Evolutionary conservation across 163 green algal species (phyloP).

Genomic region (Volvox carteri): DNA sequence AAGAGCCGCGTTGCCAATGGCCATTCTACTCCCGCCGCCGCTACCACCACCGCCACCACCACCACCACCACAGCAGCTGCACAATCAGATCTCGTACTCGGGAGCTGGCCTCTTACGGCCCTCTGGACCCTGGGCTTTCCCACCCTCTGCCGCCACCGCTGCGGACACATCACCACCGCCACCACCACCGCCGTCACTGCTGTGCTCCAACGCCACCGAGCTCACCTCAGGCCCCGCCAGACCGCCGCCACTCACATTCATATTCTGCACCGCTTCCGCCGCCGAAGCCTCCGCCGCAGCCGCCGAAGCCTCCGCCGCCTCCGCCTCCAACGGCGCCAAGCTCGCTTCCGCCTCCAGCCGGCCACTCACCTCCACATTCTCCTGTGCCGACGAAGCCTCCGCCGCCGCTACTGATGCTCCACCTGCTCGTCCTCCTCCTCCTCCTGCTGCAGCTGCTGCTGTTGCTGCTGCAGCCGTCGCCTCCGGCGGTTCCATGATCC

Average conservation of each 20-base stretch:
- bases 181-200: not conserved
- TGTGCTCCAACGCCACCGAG: not conserved
- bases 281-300: not conserved
- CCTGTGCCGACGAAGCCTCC: not conserved
- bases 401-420: not conserved
- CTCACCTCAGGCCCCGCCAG: not conserved
- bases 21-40: not conserved
- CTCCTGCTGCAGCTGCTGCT: not conserved
- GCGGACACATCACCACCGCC: not conserved
- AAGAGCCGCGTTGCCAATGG: not conserved
- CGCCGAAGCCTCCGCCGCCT: not conserved
- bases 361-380: too few species aligned
- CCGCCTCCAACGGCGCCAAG: not conserved
- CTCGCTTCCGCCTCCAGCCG: not conserved
- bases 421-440: not conserved
- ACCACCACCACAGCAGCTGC: too few species aligned
- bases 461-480: not conserved
- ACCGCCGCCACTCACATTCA: not conserved
- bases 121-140: not conserved
- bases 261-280: not conserved
- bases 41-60: not conserved
- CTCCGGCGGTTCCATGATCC: constrained; percentile 15
- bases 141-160: not conserved
- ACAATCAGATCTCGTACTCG: constrained; percentile 40
- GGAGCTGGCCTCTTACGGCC: constrained; percentile 1